Evolutionary conservation across 2,329 filamentous ascomycete genomes (phyloP), one percentile per base, ranked within the genome.

Genomic region (Colletotrichum ledebouriae): DNA sequence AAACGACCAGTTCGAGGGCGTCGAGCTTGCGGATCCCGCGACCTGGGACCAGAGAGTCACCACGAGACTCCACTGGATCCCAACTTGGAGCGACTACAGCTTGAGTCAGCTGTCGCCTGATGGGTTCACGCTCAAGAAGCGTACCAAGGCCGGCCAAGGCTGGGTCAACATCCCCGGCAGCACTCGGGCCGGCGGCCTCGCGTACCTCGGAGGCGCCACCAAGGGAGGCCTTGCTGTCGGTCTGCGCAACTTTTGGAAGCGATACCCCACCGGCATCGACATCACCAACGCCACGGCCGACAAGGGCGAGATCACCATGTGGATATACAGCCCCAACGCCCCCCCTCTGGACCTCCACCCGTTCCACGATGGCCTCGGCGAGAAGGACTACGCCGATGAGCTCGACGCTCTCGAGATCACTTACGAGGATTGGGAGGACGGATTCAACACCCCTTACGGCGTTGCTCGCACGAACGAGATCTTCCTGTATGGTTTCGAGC

Each of bases 221-320:
- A 76, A 78, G 3, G 88, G 88, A n/a, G 88, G 88, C 12, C 78
- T 90, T 1, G 87, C 85, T 1, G 74, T 90, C 5, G 87, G 86
- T 0, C 79, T 88, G 53, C 83, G 85, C 3, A 83, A 90, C 72
- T 90, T 90, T 74, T 90, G 88, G 88, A 86, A 90, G 78, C 82
- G 85, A 15, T 89, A 87, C 70, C 88, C 88, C 0, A 87, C 86
- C 0, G 82, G 85, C 3, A 75, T 90, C 4, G 87, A 90, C 52
- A 81, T 90, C 11, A 76, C 80, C 0, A 82, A 86, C 58, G 84
- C 86, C 0, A 81, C 81, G 0, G 78, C 79, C 0, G 83, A 88
- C 52, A 73, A 75, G 2, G 87, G 86, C 0, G 78, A 82, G 4
- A 78, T 90, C 11, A 90, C 87, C 0, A 67, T 89, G 0, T 90